These are phyloP conservation scores for Colletotrichum lini DNA, from an alignment of 2,329 filamentous ascomycete genomes.

Conservation along the genomic window DNA sequence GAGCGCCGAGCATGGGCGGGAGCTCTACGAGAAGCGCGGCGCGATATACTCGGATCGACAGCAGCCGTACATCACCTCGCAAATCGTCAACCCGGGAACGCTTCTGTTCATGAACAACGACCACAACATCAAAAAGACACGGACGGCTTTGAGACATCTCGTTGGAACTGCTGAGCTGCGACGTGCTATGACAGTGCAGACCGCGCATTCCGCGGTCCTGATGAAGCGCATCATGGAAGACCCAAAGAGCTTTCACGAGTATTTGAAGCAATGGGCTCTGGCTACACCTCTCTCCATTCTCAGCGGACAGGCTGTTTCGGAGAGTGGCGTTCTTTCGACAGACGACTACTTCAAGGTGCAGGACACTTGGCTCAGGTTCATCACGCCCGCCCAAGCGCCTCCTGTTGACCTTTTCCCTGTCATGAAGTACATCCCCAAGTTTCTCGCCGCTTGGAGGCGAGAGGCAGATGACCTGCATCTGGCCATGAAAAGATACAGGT, in stretches of 20 bases:
- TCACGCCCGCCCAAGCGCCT: conserved; percentile 47
- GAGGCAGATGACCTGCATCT: conserved; percentile 56
- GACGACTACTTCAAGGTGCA: conserved; percentile 45
- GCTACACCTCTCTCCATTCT: conserved; percentile 46
- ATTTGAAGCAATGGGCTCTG: conserved; percentile 46
- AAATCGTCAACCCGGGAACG: conserved; percentile 45
- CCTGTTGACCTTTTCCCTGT: conserved; percentile 47
- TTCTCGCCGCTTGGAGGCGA: conserved; percentile 63
- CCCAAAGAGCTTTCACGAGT: conserved; percentile 37
- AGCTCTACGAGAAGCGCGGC: conserved; percentile 55
- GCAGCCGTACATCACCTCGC: conserved; percentile 46
- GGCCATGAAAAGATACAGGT: conserved; percentile 57
- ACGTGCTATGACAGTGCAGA: conserved; percentile 40
- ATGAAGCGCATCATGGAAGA: conserved; percentile 43
- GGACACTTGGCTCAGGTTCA: conserved; percentile 44
- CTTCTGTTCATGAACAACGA: conserved; percentile 33
- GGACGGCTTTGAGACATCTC: conserved; percentile 42
- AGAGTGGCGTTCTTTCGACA: conserved; percentile 38
- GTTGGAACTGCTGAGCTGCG: conserved; percentile 44
- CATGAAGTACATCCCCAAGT: conserved; percentile 58
- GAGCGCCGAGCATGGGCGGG: conserved; percentile 50
- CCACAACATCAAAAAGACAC: conserved; percentile 22
- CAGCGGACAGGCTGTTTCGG: conserved; percentile 43
- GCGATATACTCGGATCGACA: conserved; percentile 56
- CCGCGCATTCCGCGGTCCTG: conserved; percentile 44